Evolutionary conservation across 2,329 filamentous ascomycete genomes (phyloP), one percentile per base, ranked within the genome.

Genomic region (Pseudogymnoascus sp.): DNA sequence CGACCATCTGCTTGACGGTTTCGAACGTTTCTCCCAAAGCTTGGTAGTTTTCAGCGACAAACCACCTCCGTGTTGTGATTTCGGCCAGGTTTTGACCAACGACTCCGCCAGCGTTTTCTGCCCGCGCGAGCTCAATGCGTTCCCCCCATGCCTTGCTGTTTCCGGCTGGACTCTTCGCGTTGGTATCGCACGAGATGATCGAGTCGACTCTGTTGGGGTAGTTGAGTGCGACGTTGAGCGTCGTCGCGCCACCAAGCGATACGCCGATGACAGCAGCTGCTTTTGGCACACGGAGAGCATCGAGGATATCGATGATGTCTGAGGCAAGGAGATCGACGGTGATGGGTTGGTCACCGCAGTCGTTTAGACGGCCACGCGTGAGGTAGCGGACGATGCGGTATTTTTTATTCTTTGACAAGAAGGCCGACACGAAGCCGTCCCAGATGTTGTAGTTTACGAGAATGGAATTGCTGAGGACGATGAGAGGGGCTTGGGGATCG

Each of bases 71-170:
- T 0, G 91, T 88, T 0, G 91, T 96, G 61, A 83, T 75, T 39
- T 82, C 82, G 0, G 91, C 90, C 5, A 96, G 79, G 60, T 83
- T 77, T 61, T 82, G 77, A 25, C 81, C 78, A 36, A 92, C 88
- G 3, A 90, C 83, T 2, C 79, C 78, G 8, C 81, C 73, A 4
- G 72, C 69, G 1, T 66, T 72, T 39, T 60, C 66, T 60, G 76
- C 72, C 69, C 90, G 85, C 0, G 88, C 85, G 2, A 92, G 73
- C 0, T 77, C 82, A 62, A 91, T 87, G 28, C 91, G 87, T 45
- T 92, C 89, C 62, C 84, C 84, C 91, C 91, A 96, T 0, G 90
- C 89, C 58, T 85, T 82, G 3, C 86, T 87, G 76, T 95, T 96
- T 36, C 86, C 85, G 0, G 85, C 77, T 64, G 88, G 90, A 0